Evolutionary conservation across 805 yeast species (phyloP).

Genomic region (Cyberlindnera bimundalis): DNA sequence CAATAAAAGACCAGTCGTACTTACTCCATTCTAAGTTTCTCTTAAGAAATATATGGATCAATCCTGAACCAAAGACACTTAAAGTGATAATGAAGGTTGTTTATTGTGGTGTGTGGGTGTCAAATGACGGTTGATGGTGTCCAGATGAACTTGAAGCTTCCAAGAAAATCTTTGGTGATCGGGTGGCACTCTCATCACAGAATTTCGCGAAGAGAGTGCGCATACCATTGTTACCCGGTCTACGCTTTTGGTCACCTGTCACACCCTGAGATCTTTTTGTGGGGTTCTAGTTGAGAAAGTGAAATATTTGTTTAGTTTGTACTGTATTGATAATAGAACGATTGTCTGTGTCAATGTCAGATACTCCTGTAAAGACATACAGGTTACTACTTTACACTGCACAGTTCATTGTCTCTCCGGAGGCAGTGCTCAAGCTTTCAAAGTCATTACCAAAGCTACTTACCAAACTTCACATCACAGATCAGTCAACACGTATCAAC

Average conservation of each 20-base stretch:
- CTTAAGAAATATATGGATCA: too few relatives aligned
- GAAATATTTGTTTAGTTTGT: too few relatives aligned
- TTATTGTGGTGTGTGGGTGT: slow-evolving; percentile 3
- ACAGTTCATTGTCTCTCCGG: slow-evolving; percentile 14
- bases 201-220: not conserved
- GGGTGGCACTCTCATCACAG: not conserved
- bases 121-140: not conserved
- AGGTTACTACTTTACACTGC: slow-evolving; percentile 9
- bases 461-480: slow-evolving; percentile 6
- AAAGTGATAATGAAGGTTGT: not conserved
- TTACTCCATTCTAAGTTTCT: slow-evolving; percentile 1
- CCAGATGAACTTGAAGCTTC: slow-evolving; percentile 2
- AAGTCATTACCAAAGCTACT: slow-evolving; percentile 14
- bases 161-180: not conserved
- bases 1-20: not conserved
- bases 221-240: slow-evolving; percentile 1
- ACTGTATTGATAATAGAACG: too few relatives aligned
- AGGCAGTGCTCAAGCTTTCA: slow-evolving; percentile 5
- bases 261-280: too few relatives aligned
- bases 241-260: not conserved
- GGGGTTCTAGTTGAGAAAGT: too few relatives aligned
- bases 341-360: not conserved
- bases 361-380: slow-evolving; percentile 6
- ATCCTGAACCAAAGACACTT: too few relatives aligned
- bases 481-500: slow-evolving; percentile 8